Conservation (phyloP, 371 early-diverging fungal species). For the Rhizomucor miehei region DNA sequence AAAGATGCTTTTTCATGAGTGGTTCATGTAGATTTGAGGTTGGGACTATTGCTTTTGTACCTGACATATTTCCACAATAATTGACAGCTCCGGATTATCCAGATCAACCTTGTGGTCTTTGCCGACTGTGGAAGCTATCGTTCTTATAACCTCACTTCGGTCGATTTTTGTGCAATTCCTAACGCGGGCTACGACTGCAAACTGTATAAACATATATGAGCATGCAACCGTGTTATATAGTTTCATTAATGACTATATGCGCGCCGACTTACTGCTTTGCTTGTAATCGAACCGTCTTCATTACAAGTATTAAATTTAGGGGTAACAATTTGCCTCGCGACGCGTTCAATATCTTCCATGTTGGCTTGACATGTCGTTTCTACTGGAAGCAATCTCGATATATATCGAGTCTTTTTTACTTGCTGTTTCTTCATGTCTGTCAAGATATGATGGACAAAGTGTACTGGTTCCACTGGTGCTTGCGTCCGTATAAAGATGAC, state of each 20-base stretch:
- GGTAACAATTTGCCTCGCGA: constrained; percentile 51
- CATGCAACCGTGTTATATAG: background rate
- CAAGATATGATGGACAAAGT: constrained; percentile 60
- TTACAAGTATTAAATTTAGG: constrained; percentile 53
- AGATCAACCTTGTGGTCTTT: constrained; percentile 61
- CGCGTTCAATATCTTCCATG: constrained; percentile 51
- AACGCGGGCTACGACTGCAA: constrained; percentile 61
- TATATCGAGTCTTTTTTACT: constrained; percentile 58
- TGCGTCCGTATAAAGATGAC: constrained; percentile 25
- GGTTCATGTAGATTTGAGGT: no score
- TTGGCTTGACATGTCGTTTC: constrained; percentile 59
- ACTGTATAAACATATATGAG: constrained; percentile 36
- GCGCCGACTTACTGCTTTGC: constrained; percentile 27
- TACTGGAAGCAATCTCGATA: constrained; percentile 64
- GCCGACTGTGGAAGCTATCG: constrained; percentile 55
- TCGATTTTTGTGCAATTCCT: constrained; percentile 61
- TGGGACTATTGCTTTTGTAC: no score
- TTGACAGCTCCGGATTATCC: constrained; percentile 54
- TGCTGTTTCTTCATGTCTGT: constrained; percentile 55
- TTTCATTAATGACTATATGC: constrained; percentile 5
- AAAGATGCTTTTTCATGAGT: no score
- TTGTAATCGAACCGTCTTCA: constrained; percentile 28
- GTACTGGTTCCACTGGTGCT: constrained; percentile 55
- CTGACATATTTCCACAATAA: constrained; percentile 73
- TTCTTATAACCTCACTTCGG: constrained; percentile 54